These are phyloP conservation scores for Vitis hybrid DNA, from an alignment of 177 flowering plant species.

Conservation along the genomic window DNA sequence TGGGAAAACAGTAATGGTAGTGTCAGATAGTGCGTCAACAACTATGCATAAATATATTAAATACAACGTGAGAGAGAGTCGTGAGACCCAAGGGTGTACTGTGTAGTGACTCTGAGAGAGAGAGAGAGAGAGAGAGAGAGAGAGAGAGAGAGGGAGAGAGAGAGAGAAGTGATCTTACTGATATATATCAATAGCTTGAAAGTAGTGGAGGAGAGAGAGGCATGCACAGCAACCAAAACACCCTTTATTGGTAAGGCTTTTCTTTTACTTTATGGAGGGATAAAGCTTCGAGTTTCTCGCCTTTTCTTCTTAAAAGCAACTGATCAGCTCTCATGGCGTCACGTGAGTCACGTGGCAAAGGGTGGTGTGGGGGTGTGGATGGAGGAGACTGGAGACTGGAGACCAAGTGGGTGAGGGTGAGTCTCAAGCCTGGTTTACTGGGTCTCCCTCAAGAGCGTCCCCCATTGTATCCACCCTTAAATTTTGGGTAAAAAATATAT, in stretches of 20 bases:
- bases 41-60: not conserved
- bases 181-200: no score
- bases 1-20: not conserved
- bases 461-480: no score
- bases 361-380: not conserved
- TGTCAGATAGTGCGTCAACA: constrained; percentile 16
- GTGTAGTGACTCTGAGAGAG: no score
- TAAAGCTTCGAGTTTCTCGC: constrained; percentile 5
- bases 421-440: no score
- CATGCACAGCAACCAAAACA: constrained; percentile 10
- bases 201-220: not conserved
- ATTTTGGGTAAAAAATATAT: no score
- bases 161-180: not conserved
- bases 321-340: constrained; percentile 12
- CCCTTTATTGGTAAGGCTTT: constrained; percentile 10
- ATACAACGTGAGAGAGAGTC: constrained; percentile 10
- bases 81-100: not conserved
- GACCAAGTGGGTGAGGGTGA: no score
- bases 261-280: constrained; percentile 1
- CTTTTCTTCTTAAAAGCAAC: constrained; percentile 2
- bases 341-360: constrained; percentile 2
- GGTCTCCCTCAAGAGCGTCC: no score
- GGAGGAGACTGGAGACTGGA: no score
- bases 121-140: not conserved
- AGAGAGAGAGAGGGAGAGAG: constrained; percentile 6